Percentiles rank a stretch among this genome's conserved stretches.
Evolutionary conservation across 306 rosid genomes (phyloP).

Genomic region (Abrus precatorius): DNA sequence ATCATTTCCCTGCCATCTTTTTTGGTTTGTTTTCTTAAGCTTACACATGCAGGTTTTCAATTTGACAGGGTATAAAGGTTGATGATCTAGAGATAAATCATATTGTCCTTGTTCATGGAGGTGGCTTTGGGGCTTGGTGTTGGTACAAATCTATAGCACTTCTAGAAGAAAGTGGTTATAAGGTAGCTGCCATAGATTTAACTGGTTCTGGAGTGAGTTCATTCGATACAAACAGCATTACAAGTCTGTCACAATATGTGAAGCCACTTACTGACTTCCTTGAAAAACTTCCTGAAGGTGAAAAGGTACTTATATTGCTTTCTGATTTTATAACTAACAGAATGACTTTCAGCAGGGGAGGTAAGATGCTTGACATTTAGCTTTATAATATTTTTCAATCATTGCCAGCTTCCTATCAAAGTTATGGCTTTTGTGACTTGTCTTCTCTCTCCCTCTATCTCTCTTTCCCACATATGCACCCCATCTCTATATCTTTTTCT

Average conservation of each 20-base stretch:
- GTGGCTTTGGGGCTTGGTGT: slow-evolving; percentile 99
- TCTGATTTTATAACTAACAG: slow-evolving; percentile 10
- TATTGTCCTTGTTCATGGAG: slow-evolving; percentile 98
- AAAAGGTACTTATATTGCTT: slow-evolving; percentile 65
- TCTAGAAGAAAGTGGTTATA: slow-evolving; percentile 88
- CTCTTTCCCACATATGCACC: too few species aligned
- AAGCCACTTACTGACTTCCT: slow-evolving; percentile 87
- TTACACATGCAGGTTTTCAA: slow-evolving; percentile 28
- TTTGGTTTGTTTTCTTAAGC: slow-evolving; percentile 38
- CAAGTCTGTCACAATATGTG: slow-evolving; percentile 80
- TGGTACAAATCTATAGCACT: slow-evolving; percentile 99
- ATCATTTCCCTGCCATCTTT: slow-evolving; percentile 7
- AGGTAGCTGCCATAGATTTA: slow-evolving; percentile 88
- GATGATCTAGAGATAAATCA: slow-evolving; percentile 88
- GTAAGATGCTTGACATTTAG: slow-evolving; percentile 16
- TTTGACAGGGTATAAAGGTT: slow-evolving; percentile 72
- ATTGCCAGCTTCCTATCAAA: background rate
- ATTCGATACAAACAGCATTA: slow-evolving; percentile 75
- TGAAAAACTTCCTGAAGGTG: slow-evolving; percentile 77
- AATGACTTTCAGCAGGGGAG: slow-evolving; percentile 14
- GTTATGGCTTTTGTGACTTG: background rate
- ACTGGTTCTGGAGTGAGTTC: slow-evolving; percentile 93
- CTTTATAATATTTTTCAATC: background rate
- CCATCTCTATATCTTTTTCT: background rate
- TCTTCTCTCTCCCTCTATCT: background rate